Evolutionary conservation across 371 early-diverging fungal species (phyloP).

Genomic region (Cokeromyces recurvatus): DNA sequence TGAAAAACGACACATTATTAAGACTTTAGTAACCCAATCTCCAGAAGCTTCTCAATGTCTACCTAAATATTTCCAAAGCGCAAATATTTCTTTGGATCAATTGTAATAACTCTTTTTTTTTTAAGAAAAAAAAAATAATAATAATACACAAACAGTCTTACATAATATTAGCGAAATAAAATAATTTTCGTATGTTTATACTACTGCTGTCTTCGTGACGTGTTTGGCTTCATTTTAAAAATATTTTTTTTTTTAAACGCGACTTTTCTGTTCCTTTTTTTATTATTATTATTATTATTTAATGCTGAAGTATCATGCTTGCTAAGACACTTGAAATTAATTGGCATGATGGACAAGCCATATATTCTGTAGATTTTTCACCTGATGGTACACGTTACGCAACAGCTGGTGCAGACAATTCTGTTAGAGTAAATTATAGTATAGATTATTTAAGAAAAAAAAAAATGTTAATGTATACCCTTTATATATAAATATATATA

Average conservation of each 20-base stretch:
- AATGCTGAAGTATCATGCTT: slow-evolving; percentile 10
- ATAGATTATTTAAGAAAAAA: too few relatives aligned
- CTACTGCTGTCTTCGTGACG: background rate
- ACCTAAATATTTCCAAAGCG: slow-evolving; percentile 36
- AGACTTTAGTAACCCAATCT: slow-evolving; percentile 13
- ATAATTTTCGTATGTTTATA: too few relatives aligned
- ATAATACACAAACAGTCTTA: too few relatives aligned
- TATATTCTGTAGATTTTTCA: slow-evolving; percentile 91
- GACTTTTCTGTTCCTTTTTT: slow-evolving; percentile 1
- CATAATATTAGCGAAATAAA: too few relatives aligned
- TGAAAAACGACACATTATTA: slow-evolving; percentile 26
- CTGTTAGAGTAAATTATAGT: slow-evolving; percentile 78
- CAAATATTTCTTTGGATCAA: slow-evolving; percentile 27
- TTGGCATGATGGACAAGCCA: slow-evolving; percentile 92
- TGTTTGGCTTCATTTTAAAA: too few relatives aligned
- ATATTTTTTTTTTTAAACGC: too few relatives aligned
- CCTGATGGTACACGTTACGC: slow-evolving; percentile 69
- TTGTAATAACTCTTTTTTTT: slow-evolving; percentile 2
- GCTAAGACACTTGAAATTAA: slow-evolving; percentile 76
- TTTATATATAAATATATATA: too few relatives aligned
- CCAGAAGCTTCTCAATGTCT: slow-evolving; percentile 25
- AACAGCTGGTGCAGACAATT: slow-evolving; percentile 89
- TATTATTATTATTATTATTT: too few relatives aligned
- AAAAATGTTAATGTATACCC: too few relatives aligned
- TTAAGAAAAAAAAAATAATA: too few relatives aligned